These are phyloP conservation scores for Apiotrichum sp. DNA, from an alignment of 1,284 basidiomycete genomes.

Conservation along the genomic window DNA sequence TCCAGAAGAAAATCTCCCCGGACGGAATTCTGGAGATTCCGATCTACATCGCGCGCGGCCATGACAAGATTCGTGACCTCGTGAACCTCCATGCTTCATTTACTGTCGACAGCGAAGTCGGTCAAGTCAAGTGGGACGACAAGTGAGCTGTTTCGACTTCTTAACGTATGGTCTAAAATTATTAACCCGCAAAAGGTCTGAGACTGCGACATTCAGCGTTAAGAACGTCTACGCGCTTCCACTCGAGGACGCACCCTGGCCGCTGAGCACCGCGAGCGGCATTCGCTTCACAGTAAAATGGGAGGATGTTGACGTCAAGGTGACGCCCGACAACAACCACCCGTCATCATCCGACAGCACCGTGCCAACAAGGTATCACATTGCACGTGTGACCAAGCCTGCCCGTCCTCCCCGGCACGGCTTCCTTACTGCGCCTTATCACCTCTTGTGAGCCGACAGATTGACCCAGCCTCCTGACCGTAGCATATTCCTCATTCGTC, in stretches of 20 bases:
- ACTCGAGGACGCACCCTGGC: constrained; percentile 10
- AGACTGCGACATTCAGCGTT: constrained; percentile 22
- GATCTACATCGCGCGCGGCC: constrained; percentile 20
- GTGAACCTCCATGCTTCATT: constrained; percentile 18
- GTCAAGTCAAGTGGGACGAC: constrained; percentile 29
- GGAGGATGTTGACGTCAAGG: constrained; percentile 17
- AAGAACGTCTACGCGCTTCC: constrained; percentile 22
- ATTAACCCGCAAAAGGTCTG: constrained; percentile 14
- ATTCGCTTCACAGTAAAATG: constrained; percentile 14
- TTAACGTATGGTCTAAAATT: not conserved
- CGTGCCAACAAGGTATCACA: constrained; percentile 24
- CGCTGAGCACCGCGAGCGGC: constrained; percentile 6
- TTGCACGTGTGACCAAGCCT: constrained; percentile 27
- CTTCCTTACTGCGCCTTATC: constrained; percentile 3
- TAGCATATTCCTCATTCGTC: constrained; percentile 10
- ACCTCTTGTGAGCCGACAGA: constrained; percentile 21
- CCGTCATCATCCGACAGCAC: constrained; percentile 12
- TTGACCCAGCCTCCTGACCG: too few relatives aligned
- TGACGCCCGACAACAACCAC: constrained; percentile 22
- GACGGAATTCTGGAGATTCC: constrained; percentile 23
- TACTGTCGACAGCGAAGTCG: constrained; percentile 18
- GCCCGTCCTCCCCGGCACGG: constrained; percentile 1
- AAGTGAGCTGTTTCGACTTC: constrained; percentile 19
- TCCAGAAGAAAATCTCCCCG: constrained; percentile 34
- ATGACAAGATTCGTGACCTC: constrained; percentile 30